phyloP scores from a whole-genome alignment of 345 rosid genomes.

The Salix brachista region DNA sequence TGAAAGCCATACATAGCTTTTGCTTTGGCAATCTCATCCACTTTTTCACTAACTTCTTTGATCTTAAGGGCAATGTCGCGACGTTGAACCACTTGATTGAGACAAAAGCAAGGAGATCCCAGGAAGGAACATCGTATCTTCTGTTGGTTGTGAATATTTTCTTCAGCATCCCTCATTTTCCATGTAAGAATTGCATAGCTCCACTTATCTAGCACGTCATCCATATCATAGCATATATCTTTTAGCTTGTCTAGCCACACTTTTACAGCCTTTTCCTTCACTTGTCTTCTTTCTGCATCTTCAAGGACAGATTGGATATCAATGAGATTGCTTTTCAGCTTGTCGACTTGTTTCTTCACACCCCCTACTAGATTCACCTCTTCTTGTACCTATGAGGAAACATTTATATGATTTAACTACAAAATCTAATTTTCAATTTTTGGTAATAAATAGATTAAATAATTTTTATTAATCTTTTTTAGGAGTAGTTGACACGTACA shows the following conservation, averaged over 20 bases:
- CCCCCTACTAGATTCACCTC: conserved; percentile 5
- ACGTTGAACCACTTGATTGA: neutral
- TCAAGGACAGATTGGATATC: conserved; percentile 11
- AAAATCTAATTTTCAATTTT: too few species aligned
- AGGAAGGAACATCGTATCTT: neutral
- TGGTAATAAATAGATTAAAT: too few species aligned
- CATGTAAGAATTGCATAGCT: conserved; percentile 12
- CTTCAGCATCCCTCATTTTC: neutral
- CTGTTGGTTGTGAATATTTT: neutral
- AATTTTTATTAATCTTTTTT: too few species aligned
- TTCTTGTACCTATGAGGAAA: neutral
- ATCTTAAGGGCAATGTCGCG: conserved; percentile 3
- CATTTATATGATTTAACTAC: too few species aligned
- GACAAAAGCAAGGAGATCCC: neutral
- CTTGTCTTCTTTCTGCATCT: conserved; percentile 23
- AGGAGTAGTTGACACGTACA: too few species aligned
- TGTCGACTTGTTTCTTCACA: conserved; percentile 5
- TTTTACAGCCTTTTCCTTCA: conserved; percentile 1
- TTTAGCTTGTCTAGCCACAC: conserved; percentile 21
- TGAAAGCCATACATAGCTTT: too few species aligned
- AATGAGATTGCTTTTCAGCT: neutral
- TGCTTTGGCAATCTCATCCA: too few species aligned
- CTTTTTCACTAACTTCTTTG: too few species aligned
- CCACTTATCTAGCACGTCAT: conserved; percentile 21
- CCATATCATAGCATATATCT: conserved; percentile 14